phyloP scores from a whole-genome alignment of 2,329 filamentous ascomycete species.

The Cephalotrichum gorgonifer region DNA sequence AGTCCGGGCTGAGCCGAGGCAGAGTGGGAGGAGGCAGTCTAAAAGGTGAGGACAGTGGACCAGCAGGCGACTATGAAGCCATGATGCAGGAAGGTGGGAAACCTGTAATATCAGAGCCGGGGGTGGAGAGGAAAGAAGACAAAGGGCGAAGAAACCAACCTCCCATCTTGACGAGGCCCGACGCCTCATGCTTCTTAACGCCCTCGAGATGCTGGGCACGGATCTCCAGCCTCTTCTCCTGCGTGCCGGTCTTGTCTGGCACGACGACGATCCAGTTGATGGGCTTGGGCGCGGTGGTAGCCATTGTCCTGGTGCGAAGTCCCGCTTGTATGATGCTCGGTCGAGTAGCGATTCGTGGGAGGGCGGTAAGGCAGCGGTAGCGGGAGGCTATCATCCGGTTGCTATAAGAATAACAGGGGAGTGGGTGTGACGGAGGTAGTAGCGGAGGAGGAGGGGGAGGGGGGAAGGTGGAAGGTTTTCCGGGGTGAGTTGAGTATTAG shows the following conservation, averaged over 20 bases:
- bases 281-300: conserved; percentile 23
- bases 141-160: conserved; percentile 30
- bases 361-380: not conserved
- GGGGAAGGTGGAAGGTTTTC: too few relatives aligned
- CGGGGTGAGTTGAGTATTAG: too few relatives aligned
- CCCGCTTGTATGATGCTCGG: not conserved
- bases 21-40: too few relatives aligned
- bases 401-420: too few relatives aligned
- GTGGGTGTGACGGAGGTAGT: too few relatives aligned
- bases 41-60: too few relatives aligned
- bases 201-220: conserved; percentile 48
- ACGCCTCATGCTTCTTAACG: conserved; percentile 39
- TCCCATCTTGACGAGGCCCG: conserved; percentile 53
- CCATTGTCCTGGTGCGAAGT: conserved; percentile 14
- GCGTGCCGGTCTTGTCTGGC: conserved; percentile 52
- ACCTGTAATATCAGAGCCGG: too few relatives aligned
- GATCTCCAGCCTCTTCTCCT: conserved; percentile 51
- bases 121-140: not conserved
- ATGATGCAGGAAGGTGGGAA: not conserved
- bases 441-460: too few relatives aligned
- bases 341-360: not conserved
- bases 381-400: not conserved
- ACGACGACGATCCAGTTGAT: conserved; percentile 60
- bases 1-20: too few relatives aligned
- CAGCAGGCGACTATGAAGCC: too few relatives aligned